Evolutionary conservation across 495 filamentous ascomycete genomes (phyloP).

Genomic region (Xylaria longipes): DNA sequence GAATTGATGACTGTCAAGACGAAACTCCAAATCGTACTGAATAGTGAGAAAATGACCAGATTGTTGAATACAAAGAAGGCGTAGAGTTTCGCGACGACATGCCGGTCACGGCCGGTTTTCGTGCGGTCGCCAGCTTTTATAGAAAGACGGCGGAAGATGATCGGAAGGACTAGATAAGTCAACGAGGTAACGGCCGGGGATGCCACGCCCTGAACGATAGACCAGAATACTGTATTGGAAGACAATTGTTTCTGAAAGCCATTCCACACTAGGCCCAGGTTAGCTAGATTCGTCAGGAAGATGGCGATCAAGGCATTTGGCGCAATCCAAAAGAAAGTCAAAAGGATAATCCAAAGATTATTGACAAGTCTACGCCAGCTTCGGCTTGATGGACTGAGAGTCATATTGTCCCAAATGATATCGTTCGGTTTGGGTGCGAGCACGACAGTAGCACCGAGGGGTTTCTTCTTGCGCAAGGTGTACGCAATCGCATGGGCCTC

Average conservation of each 20-base stretch:
- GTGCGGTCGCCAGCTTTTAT: slow-evolving; percentile 83
- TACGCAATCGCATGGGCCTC: slow-evolving; percentile 90
- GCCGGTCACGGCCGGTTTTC: slow-evolving; percentile 91
- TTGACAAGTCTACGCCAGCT: slow-evolving; percentile 77
- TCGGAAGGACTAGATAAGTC: slow-evolving; percentile 86
- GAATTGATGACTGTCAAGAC: slow-evolving; percentile 66
- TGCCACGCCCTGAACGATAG: slow-evolving; percentile 89
- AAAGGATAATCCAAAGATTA: slow-evolving; percentile 77
- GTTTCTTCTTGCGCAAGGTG: slow-evolving; percentile 77
- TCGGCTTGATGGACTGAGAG: slow-evolving; percentile 67
- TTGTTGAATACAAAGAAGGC: slow-evolving; percentile 99
- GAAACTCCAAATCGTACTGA: slow-evolving; percentile 78
- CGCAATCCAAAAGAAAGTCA: slow-evolving; percentile 90
- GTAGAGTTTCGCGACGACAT: slow-evolving; percentile 90
- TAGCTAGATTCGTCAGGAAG: slow-evolving; percentile 83
- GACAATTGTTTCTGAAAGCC: slow-evolving; percentile 71
- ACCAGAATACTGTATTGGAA: slow-evolving; percentile 70
- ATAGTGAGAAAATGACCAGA: slow-evolving; percentile 89
- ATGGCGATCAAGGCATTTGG: slow-evolving; percentile 95
- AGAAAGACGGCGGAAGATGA: slow-evolving; percentile 84
- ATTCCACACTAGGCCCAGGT: slow-evolving; percentile 81
- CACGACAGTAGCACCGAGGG: slow-evolving; percentile 75
- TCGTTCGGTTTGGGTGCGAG: slow-evolving; percentile 89
- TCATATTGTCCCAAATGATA: slow-evolving; percentile 95
- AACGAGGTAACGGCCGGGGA: slow-evolving; percentile 91